Base-by-base conservation (phyloP, 75 land plant species). In the Pseudotsuga menziesii region DNA sequence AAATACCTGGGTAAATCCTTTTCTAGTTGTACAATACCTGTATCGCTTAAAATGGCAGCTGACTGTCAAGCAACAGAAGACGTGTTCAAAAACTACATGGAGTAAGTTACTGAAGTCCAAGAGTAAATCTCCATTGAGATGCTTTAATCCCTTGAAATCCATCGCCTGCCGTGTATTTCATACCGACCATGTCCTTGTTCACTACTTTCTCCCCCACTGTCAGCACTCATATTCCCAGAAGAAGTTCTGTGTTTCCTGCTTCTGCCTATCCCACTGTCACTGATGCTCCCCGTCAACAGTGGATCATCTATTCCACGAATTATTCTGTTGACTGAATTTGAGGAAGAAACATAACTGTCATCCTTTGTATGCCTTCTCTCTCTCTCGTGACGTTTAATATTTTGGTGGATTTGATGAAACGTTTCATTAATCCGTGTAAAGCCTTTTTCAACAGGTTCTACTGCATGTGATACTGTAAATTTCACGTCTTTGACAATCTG, bases 261-360 rank as follows among this genome's bases (percentile, higher is more conserved):
- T 76, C 85, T 86, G 66, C 74, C 61, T 15, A 82, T 70, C 23
- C 85, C 93, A 84, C 89, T 88, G 73, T 97, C 98, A 73, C 99
- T 97, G 17, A 91, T 61, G 78, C 94, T 94, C 64, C 93, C 98
- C 75, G 81, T 87, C 57, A 97, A 75, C 13, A 97, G 83, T 35
- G 99, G 99, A 76, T 97, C 99, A 83, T 97, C 99, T 56, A 94
- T 94, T 57, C 99, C 99, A 74, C 92, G 90, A 35, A 96, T 89
- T 20, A 85, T 75, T 74, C 83, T 87, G 41, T 61, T 79, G 16
- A 81, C 25, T 17, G 88, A 73, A 0, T 83, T 60, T 55, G 93
- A 80, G 4, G 88, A 71, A 16, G 79, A 56, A 54, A 89, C 80
- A 79, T 74, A 87, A 69, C 87, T 90, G 70, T 92, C 93, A 83